Evolutionary conservation across 371 early-diverging fungal species (phyloP).

Genomic region (Zychaea mexicana): DNA sequence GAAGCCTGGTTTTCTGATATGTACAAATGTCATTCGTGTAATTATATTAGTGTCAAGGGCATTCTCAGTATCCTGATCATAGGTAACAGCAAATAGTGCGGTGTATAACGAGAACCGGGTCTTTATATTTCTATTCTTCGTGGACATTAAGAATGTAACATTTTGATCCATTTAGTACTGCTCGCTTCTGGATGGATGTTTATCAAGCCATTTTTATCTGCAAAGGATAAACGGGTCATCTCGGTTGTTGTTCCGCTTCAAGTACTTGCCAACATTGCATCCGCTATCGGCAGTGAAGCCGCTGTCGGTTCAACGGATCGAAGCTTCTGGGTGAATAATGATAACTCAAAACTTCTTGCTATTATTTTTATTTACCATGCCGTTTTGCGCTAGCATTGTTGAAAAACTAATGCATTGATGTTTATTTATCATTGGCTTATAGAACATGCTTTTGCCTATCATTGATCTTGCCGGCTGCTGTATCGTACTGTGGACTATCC

Average conservation of each 20-base stretch:
- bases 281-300: conserved; percentile 50
- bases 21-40: too few species aligned
- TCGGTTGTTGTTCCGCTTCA: conserved; percentile 59
- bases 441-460: conserved; percentile 52
- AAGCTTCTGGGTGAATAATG: conserved; percentile 55
- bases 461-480: conserved; percentile 55
- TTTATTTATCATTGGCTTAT: too few species aligned
- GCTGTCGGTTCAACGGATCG: conserved; percentile 56
- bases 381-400: not conserved
- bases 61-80: conserved; percentile 60
- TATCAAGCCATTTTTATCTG: conserved; percentile 58
- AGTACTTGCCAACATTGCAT: conserved; percentile 55
- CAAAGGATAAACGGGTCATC: conserved; percentile 57
- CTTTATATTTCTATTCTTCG: too few species aligned
- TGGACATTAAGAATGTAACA: not conserved
- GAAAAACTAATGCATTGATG: not conserved
- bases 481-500: conserved; percentile 54
- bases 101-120: too few species aligned
- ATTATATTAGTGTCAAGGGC: conserved; percentile 45
- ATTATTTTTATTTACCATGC: too few species aligned
- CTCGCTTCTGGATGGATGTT: conserved; percentile 68
- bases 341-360: too few species aligned
- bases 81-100: conserved; percentile 17
- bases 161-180: conserved; percentile 26
- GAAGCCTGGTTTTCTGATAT: too few species aligned